Conservation (phyloP, 805 yeast genomes). For the Candida coquimbonensis region DNA sequence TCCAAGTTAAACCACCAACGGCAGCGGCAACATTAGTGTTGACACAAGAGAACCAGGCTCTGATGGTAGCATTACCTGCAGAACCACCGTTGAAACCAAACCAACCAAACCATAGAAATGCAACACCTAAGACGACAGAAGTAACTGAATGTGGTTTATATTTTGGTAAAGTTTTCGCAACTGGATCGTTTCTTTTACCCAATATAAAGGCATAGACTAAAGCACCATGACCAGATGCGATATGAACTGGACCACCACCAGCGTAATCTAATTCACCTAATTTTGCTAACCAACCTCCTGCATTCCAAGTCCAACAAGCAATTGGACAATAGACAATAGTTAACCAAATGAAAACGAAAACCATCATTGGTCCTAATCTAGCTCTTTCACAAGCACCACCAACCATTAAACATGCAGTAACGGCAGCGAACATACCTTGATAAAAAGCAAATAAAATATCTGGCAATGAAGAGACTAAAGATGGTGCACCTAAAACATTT, state of each 20-base stretch:
- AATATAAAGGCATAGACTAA: slow-evolving; percentile 85
- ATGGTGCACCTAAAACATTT: slow-evolving; percentile 77
- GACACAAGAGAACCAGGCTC: slow-evolving; percentile 91
- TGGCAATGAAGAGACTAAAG: slow-evolving; percentile 64
- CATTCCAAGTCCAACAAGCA: slow-evolving; percentile 98
- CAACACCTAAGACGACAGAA: slow-evolving; percentile 85
- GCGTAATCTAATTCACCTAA: slow-evolving; percentile 93
- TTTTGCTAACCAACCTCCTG: slow-evolving; percentile 78
- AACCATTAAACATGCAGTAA: slow-evolving; percentile 87
- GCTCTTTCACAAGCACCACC: slow-evolving; percentile 99
- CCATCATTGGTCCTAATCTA: slow-evolving; percentile 92
- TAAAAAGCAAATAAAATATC: slow-evolving; percentile 84
- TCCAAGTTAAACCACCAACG: slow-evolving; percentile 89
- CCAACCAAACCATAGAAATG: slow-evolving; percentile 98
- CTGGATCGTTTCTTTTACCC: slow-evolving; percentile 88
- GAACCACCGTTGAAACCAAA: slow-evolving; percentile 99
- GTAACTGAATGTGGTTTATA: slow-evolving; percentile 93
- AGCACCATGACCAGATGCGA: slow-evolving; percentile 91
- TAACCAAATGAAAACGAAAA: slow-evolving; percentile 88
- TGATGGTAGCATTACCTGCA: slow-evolving; percentile 85
- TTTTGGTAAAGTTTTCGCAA: slow-evolving; percentile 68
- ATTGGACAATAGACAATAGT: slow-evolving; percentile 93
- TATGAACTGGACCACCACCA: slow-evolving; percentile 98
- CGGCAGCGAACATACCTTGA: slow-evolving; percentile 96
- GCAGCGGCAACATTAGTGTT: slow-evolving; percentile 95